phyloP scores from a whole-genome alignment of 805 yeast species.

The Starmerella kuoi region DNA sequence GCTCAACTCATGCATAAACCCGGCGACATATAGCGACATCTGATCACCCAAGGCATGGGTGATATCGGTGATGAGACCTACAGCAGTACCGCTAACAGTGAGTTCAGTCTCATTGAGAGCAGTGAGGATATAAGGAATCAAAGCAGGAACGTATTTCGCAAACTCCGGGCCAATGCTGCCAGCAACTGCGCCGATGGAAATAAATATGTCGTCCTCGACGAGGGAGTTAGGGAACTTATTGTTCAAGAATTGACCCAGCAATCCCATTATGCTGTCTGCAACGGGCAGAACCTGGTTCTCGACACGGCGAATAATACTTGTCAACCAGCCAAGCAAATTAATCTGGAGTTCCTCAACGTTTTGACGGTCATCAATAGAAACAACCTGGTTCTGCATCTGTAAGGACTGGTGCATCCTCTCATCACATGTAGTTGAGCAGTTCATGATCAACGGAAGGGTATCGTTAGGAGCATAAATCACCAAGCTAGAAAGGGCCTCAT shows the following conservation, averaged over 20 bases:
- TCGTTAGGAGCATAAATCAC: conserved; percentile 64
- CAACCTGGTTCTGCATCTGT: conserved; percentile 43
- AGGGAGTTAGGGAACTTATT: conserved; percentile 52
- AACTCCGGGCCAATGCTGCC: conserved; percentile 63
- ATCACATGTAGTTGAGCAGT: conserved; percentile 63
- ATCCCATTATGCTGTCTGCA: conserved; percentile 73
- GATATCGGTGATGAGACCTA: conserved; percentile 90
- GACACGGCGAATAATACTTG: conserved; percentile 73
- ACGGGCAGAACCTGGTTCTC: conserved; percentile 47
- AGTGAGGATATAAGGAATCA: conserved; percentile 67
- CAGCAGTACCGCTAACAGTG: conserved; percentile 76
- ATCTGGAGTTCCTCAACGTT: conserved; percentile 82
- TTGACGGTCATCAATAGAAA: conserved; percentile 56
- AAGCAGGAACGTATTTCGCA: conserved; percentile 62
- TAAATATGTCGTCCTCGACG: conserved; percentile 88
- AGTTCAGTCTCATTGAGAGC: conserved; percentile 76
- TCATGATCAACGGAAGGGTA: conserved; percentile 54
- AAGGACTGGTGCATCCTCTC: conserved; percentile 61
- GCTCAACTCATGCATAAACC: conserved; percentile 75
- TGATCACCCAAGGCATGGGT: conserved; percentile 72
- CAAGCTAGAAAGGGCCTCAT: conserved; percentile 77
- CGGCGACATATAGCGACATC: conserved; percentile 62
- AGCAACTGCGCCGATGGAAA: conserved; percentile 83
- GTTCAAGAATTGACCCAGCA: conserved; percentile 63
- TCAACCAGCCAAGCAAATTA: conserved; percentile 59